Percentiles rank a stretch among this genome's conserved stretches.
Evolutionary conservation across 2,329 filamentous ascomycete species (phyloP).

Genomic region (Dothiorella sarmentorum): DNA sequence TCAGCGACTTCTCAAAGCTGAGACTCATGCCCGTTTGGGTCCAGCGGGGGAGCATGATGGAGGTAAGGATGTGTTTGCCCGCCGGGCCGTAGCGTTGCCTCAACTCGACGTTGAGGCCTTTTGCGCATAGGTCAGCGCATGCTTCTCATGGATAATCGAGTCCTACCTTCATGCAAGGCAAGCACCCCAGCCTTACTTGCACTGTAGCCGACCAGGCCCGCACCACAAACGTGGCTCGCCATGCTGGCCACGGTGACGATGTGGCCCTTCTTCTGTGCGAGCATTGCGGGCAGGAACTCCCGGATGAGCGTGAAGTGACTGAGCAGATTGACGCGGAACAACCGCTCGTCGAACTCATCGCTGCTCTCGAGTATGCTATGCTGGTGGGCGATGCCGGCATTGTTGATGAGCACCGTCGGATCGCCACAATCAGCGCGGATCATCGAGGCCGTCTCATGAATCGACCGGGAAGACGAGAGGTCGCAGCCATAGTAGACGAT

Average conservation of each 20-base stretch:
- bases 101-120: slow-evolving; percentile 29
- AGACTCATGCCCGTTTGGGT: slow-evolving; percentile 28
- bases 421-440: slow-evolving; percentile 26
- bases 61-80: slow-evolving; percentile 29
- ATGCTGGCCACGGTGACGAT: slow-evolving; percentile 31
- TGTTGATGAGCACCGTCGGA: slow-evolving; percentile 32
- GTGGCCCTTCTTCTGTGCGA: slow-evolving; percentile 29
- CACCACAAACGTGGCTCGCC: slow-evolving; percentile 27
- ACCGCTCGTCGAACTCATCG: slow-evolving; percentile 27
- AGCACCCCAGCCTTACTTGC: slow-evolving; percentile 29
- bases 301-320: slow-evolving; percentile 29
- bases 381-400: slow-evolving; percentile 27
- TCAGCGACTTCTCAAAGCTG: slow-evolving; percentile 21
- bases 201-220: slow-evolving; percentile 30
- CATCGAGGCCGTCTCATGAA: slow-evolving; percentile 24
- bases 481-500: slow-evolving; percentile 31
- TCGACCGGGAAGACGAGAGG: slow-evolving; percentile 23
- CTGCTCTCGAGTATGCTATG: slow-evolving; percentile 22
- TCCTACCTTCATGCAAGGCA: slow-evolving; percentile 29
- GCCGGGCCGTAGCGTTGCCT: slow-evolving; percentile 24
- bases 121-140: background rate
- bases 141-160: background rate
- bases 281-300: slow-evolving; percentile 32
- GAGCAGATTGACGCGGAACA: slow-evolving; percentile 32
- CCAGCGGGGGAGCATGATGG: slow-evolving; percentile 30